phyloP scores from a whole-genome alignment of 306 rosid species.

The Herpetospermum pedunculosum region DNA sequence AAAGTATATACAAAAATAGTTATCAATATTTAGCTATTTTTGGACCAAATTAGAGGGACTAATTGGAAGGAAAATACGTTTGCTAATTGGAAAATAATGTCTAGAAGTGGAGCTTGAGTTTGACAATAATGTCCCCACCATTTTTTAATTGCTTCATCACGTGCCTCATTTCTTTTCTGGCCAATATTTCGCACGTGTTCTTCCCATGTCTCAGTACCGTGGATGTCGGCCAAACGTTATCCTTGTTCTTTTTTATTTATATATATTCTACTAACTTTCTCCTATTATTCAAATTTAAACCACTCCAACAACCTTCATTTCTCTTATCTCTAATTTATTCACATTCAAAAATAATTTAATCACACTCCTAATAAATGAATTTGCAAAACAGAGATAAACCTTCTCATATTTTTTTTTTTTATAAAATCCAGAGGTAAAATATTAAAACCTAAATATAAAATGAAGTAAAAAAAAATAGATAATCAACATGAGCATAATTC shows the following conservation, averaged over 20 bases:
- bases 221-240: slow-evolving; percentile 31
- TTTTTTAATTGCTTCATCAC: not conserved
- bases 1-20: no score
- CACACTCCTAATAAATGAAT: not conserved
- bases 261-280: not conserved
- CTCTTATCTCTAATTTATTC: not conserved
- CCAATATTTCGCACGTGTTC: slow-evolving; percentile 34
- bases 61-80: no score
- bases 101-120: not conserved
- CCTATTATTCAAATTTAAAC: not conserved
- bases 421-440: not conserved
- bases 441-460: no score
- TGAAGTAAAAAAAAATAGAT: no score
- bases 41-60: no score
- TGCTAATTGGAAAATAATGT: no score
- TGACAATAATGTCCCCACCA: not conserved
- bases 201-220: not conserved
- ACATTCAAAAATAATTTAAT: not conserved
- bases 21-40: no score
- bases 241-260: not conserved
- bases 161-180: not conserved
- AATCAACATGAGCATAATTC: no score
- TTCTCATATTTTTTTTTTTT: not conserved
- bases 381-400: not conserved
- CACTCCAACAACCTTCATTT: not conserved